A percentile compares a stretch with the other conserved stretches of the same genome.
phyloP scores from a whole-genome alignment of 345 rosid genomes.

The Syzygium aromaticum region DNA sequence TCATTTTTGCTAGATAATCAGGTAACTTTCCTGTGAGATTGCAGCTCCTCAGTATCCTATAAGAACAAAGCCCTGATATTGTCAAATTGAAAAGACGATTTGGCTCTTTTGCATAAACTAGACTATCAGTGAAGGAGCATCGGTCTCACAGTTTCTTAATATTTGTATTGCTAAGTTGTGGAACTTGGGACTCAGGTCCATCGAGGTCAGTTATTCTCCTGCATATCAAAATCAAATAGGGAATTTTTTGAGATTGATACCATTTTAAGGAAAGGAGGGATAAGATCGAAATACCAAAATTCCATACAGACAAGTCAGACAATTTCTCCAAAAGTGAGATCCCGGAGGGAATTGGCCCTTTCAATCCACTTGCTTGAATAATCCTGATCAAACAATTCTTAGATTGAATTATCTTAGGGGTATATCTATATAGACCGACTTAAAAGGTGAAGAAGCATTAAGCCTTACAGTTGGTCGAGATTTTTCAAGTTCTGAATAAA shows the following conservation, averaged over 20 bases:
- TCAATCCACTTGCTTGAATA: conserved; percentile 3
- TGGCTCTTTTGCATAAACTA: neutral
- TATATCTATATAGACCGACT: neutral
- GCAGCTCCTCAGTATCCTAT: conserved; percentile 51
- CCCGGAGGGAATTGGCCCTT: conserved; percentile 1
- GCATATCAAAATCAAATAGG: neutral
- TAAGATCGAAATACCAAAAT: neutral
- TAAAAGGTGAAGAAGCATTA: neutral
- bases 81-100: neutral
- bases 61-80: neutral
- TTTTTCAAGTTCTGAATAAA: conserved; percentile 8
- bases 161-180: neutral
- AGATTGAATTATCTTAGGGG: neutral
- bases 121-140: neutral
- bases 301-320: neutral
- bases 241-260: rapidly evolving
- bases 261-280: neutral
- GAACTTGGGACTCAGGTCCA: neutral
- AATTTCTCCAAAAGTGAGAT: neutral
- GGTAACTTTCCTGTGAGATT: conserved; percentile 37
- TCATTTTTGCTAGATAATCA: conserved; percentile 17
- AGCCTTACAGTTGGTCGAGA: neutral
- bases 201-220: conserved; percentile 11
- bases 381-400: neutral
- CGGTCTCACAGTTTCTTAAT: neutral